These are phyloP conservation scores for Ascochyta pisi DNA, from an alignment of 2,329 filamentous ascomycete genomes.

Conservation along the genomic window DNA sequence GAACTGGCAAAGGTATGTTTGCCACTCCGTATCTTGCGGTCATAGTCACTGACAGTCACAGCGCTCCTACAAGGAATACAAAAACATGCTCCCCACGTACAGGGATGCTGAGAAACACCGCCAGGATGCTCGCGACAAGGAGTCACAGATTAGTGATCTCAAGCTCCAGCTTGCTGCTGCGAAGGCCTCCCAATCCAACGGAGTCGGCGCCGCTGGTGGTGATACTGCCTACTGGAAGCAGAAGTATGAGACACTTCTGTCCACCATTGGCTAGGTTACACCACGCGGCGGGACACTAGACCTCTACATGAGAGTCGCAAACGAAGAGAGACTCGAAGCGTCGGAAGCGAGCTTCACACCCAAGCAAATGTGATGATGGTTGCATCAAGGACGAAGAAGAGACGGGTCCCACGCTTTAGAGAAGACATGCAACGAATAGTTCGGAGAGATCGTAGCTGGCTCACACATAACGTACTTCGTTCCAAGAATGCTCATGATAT, in stretches of 20 bases:
- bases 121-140: conserved; percentile 22
- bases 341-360: neutral
- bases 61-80: conserved; percentile 38
- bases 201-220: neutral
- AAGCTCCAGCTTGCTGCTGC: conserved; percentile 24
- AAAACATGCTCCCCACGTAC: conserved; percentile 29
- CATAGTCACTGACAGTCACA: conserved; percentile 15
- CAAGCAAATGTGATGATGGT: neutral
- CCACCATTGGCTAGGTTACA: conserved; percentile 16
- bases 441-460: neutral
- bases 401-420: neutral
- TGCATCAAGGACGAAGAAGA: neutral
- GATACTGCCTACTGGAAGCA: conserved; percentile 34
- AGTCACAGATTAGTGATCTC: conserved; percentile 25
- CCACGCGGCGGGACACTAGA: neutral
- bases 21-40: neutral
- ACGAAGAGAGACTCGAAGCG: neutral
- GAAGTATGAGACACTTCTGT: conserved; percentile 35
- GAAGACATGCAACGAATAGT: neutral
- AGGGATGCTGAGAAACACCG: conserved; percentile 29
- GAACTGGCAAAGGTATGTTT: conserved; percentile 30
- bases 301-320: neutral
- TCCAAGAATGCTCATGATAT: neutral
- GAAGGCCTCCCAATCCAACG: conserved; percentile 23
- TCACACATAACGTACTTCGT: neutral